Conservation (phyloP, 257 asterid species). For the Nicotiana obtusifolia region DNA sequence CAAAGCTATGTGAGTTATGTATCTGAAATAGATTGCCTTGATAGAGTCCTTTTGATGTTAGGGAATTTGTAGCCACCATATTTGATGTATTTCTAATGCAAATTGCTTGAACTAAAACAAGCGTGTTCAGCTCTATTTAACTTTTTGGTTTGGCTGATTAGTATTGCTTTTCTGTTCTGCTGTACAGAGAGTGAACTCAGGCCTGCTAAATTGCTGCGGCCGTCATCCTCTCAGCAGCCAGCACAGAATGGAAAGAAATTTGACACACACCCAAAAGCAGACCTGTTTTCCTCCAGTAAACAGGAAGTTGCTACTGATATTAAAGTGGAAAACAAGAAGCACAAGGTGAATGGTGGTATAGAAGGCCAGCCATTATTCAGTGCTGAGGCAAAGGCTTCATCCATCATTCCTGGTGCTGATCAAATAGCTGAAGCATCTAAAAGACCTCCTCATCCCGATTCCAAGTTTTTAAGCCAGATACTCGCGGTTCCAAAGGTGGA, state of each 20-base stretch:
- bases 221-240: conserved; percentile 29
- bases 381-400: conserved; percentile 28
- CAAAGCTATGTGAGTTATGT: conserved; percentile 8
- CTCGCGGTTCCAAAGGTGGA: conserved; percentile 45
- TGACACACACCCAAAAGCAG: conserved; percentile 30
- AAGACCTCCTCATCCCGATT: conserved; percentile 72
- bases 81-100: not conserved
- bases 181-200: conserved; percentile 59
- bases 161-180: conserved; percentile 23
- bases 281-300: conserved; percentile 25
- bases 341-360: conserved; percentile 36
- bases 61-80: not conserved
- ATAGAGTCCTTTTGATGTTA: conserved; percentile 6
- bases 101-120: conserved; percentile 9
- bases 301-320: conserved; percentile 23
- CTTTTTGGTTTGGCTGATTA: conserved; percentile 27
- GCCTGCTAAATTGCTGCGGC: conserved; percentile 46
- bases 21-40: conserved; percentile 13
- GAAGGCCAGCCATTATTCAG: conserved; percentile 33
- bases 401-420: conserved; percentile 18
- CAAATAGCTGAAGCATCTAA: conserved; percentile 29
- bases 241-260: conserved; percentile 51
- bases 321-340: conserved; percentile 23
- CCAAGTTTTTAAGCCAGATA: conserved; percentile 43
- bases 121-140: conserved; percentile 12